Conservation (phyloP, 441 rosid species). For the Jatropha podagrica region DNA sequence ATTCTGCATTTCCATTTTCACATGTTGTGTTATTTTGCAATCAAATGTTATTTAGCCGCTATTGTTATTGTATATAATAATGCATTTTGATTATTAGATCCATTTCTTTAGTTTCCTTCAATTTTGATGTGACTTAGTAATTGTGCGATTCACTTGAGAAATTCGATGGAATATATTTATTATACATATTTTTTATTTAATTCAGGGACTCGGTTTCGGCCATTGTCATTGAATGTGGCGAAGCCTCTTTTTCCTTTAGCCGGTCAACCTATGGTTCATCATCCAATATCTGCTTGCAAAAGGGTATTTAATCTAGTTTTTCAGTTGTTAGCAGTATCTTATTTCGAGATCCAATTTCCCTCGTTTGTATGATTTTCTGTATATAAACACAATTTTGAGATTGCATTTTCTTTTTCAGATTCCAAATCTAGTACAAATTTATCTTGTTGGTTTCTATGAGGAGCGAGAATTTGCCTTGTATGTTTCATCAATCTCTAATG, state of each 20-base stretch:
- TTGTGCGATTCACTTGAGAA: slow-evolving; percentile 6
- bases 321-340: slow-evolving; percentile 27
- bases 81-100: not conserved
- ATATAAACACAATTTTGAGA: not conserved
- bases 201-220: slow-evolving; percentile 82
- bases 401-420: slow-evolving; percentile 42
- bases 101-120: not conserved
- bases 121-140: not conserved
- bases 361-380: not conserved
- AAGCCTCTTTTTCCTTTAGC: slow-evolving; percentile 88
- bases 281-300: slow-evolving; percentile 93
- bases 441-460: slow-evolving; percentile 83
- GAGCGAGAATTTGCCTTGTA: slow-evolving; percentile 79
- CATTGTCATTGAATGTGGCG: slow-evolving; percentile 75
- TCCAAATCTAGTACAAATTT: slow-evolving; percentile 71
- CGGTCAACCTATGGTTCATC: slow-evolving; percentile 95
- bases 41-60: not conserved
- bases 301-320: slow-evolving; percentile 43
- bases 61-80: not conserved
- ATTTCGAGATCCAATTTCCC: slow-evolving; percentile 29
- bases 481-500: slow-evolving; percentile 82
- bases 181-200: not conserved
- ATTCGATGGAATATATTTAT: not conserved
- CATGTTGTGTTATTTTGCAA: not conserved
- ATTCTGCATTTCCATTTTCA: slow-evolving; percentile 1